Base-by-base conservation (phyloP, 306 rosid genomes). In the Styphnolobium japonicum region DNA sequence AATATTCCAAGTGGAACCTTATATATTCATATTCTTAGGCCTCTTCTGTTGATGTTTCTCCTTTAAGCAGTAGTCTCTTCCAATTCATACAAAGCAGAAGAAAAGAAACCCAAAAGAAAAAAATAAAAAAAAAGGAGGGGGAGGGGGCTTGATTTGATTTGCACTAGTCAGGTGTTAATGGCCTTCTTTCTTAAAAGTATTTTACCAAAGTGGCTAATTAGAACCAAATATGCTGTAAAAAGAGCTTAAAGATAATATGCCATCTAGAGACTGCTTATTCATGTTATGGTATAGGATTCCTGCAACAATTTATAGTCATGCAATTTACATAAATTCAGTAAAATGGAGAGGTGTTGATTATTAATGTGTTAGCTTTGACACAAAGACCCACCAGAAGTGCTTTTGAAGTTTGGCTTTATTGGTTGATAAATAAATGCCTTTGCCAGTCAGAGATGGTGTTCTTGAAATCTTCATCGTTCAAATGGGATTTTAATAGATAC, bases 211-310 rank as follows among this genome's bases (percentile, higher is more conserved):
- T 81, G 55, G 52, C 71, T 43, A 16, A 15, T 31, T 63, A 56
- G 80, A 67, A 64, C 74, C 56, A 73, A 48, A 36, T 67, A 65
- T 73, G 67, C 57, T 78, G 33, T 25, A 43, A 58, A n/a, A n/a
- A 60, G 11, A 65, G 34, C 58, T 46, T 18, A 70, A n/a, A 15
- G 21, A 46, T 48, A 61, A 53, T 61, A 19, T 79, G 80, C 40
- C 68, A 55, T 56, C 0, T 22, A 25, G 43, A 42, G 18, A 65
- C 8, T 74, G 76, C 43, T 73, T 45, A 10, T 78, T 67, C 61
- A 67, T 29, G 55, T 73, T 10, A 61, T 67, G 75, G 79, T 61
- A 68, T 68, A 39, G 51, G 87, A 80, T 84, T 80, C 87, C 25
- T 40, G 23, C 61, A 68, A 61, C 25, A 48, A 64, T 56, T 21